A percentile compares a stretch with the other conserved stretches of the same genome.
Evolutionary conservation across 1,139 yeast species (phyloP).

Genomic region (Kodamaea sp.): DNA sequence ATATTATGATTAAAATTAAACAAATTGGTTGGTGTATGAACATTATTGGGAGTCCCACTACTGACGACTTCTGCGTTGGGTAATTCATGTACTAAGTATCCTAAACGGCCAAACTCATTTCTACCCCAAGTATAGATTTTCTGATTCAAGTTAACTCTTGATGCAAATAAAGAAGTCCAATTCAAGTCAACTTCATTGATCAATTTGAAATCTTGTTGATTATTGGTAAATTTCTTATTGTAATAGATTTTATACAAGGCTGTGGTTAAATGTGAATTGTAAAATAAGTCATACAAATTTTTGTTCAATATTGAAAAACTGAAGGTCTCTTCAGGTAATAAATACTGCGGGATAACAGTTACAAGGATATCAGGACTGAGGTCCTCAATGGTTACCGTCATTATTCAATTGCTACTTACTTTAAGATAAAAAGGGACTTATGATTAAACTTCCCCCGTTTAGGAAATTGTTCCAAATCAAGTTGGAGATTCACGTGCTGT

Average conservation of each 20-base stretch:
- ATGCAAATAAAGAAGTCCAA: constrained; percentile 51
- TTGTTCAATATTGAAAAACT: constrained; percentile 45
- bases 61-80: neutral
- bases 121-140: constrained; percentile 65
- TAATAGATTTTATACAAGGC: constrained; percentile 47
- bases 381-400: constrained; percentile 15
- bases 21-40: constrained; percentile 42
- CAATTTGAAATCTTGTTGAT: constrained; percentile 16
- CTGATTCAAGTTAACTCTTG: constrained; percentile 38
- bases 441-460: too few relatives aligned
- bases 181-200: constrained; percentile 28
- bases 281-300: constrained; percentile 22
- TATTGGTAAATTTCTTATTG: constrained; percentile 48
- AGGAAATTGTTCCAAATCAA: too few relatives aligned
- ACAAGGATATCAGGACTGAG: constrained; percentile 47
- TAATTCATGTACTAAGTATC: constrained; percentile 34
- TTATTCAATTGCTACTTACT: neutral
- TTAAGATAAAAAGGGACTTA: neutral
- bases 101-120: constrained; percentile 52
- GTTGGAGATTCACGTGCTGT: too few relatives aligned
- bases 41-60: constrained; percentile 20
- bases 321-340: constrained; percentile 46
- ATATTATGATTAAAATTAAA: constrained; percentile 31
- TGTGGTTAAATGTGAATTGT: constrained; percentile 26
- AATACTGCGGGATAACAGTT: constrained; percentile 32